phyloP scores from a whole-genome alignment of 495 filamentous ascomycete species.

The Corynascus novoguineensis region DNA sequence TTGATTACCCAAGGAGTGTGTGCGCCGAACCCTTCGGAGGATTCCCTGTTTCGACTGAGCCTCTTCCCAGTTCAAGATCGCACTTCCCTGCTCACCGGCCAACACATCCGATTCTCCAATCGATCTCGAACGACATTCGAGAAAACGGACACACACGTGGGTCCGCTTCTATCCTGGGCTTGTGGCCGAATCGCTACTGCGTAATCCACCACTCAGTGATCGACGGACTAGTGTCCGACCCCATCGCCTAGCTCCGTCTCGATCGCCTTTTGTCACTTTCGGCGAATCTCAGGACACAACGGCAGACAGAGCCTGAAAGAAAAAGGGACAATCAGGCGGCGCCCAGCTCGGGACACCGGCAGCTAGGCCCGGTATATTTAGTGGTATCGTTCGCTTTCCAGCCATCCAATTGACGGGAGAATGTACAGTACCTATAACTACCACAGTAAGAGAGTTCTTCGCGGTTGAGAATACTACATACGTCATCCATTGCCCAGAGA shows the following conservation, averaged over 20 bases:
- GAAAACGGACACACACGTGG: not conserved
- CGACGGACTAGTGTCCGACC: constrained; percentile 3
- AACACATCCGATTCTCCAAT: not conserved
- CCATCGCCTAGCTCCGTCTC: not conserved
- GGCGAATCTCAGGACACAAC: not conserved
- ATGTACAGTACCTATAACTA: not conserved
- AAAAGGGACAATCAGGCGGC: not conserved
- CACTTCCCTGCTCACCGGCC: not conserved
- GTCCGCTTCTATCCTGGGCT: too few relatives aligned
- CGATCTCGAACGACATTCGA: not conserved
- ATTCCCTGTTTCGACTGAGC: constrained; percentile 7
- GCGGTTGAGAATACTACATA: not conserved
- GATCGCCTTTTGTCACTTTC: too few relatives aligned
- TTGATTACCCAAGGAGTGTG: not conserved
- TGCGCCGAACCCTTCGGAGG: not conserved
- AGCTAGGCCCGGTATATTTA: constrained; percentile 1
- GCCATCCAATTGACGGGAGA: constrained; percentile 1
- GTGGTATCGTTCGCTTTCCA: not conserved
- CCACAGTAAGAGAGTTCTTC: too few relatives aligned
- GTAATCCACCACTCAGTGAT: not conserved
- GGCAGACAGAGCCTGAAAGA: not conserved
- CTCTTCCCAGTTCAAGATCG: constrained; percentile 3
- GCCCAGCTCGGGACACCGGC: constrained; percentile 7
- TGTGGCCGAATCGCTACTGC: not conserved
- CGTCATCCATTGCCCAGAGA: constrained; percentile 9